Base-by-base conservation (phyloP, 177 flowering plant genomes). In the Vitis hybrid region DNA sequence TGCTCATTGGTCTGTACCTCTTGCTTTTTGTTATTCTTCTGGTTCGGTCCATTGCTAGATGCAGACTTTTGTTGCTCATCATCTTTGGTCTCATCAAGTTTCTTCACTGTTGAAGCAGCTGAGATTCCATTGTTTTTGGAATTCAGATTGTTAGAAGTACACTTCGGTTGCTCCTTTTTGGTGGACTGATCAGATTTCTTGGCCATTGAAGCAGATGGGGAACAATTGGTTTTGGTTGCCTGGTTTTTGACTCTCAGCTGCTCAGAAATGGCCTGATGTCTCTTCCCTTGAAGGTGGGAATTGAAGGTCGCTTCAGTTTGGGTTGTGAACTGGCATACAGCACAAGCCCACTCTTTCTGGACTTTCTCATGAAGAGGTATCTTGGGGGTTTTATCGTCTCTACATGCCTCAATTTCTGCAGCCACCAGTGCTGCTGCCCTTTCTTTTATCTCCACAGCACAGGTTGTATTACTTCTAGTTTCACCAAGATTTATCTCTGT, bases 211-310 rank as follows among this genome's bases (percentile, higher is more conserved):
- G 54, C 15, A 9, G 73, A 32, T 6, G 15, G 10, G 48, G 13
- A 24, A 4, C 54, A 18, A 32, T 70, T 70, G 30, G 2, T 65
- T 52, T 70, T 56, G 0, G 62, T 13, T n/a, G 21, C 9, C 56
- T 35, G 60, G 66, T 57, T 68, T 6, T 64, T 64, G 9, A 58
- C 59, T 17, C 27, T 64, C 15, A 68, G 48, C 50, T 54, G 46
- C 54, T 69, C 52, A 35, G 10, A 52, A 27, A 71, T 59, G 13
- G 68, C 67, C 64, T 64, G 64, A 62, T 79, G 82, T 59, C 64
- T 72, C 40, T 21, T 72, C 10, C 82, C 82, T 40, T 40, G 60
- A 49, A 73, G 51, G 61, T 79, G 82, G 18, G 46, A 17, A 21
- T 30, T 30, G 11, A 80, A 27, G 48, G 9, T 40, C 15, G 11